These are phyloP conservation scores for Catharanthus roseus DNA, from an alignment of 257 asterid genomes.

Conservation along the genomic window DNA sequence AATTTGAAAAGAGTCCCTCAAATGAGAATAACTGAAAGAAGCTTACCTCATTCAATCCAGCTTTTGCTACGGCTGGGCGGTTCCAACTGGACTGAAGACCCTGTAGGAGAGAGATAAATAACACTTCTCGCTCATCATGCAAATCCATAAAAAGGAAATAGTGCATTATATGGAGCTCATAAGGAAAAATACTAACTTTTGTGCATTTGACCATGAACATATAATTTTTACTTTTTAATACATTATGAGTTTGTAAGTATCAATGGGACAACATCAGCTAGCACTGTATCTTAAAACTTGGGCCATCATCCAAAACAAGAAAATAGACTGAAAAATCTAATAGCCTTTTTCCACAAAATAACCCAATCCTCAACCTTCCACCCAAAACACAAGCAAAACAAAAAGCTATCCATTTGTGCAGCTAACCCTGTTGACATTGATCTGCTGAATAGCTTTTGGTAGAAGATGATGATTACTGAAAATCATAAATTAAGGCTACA, in stretches of 20 bases:
- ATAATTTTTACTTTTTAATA: neutral
- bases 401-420: neutral
- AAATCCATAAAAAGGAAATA: neutral
- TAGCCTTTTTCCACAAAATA: neutral
- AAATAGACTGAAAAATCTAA: neutral
- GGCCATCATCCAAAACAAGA: neutral
- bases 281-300: neutral
- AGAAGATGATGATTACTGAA: neutral
- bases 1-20: constrained; percentile 25
- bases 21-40: constrained; percentile 24
- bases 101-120: constrained; percentile 27
- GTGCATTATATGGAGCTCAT: neutral
- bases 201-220: neutral
- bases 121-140: neutral
- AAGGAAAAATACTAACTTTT: neutral
- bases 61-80: constrained; percentile 41
- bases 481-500: neutral
- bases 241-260: neutral
- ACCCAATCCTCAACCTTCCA: neutral
- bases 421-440: neutral
- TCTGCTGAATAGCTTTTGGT: neutral
- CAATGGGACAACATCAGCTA: neutral
- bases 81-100: constrained; percentile 49
- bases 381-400: neutral
- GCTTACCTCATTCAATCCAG: constrained; percentile 59